These are phyloP conservation scores for Fusarium staphyleae DNA, from an alignment of 2,329 filamentous ascomycete species.

Conservation along the genomic window DNA sequence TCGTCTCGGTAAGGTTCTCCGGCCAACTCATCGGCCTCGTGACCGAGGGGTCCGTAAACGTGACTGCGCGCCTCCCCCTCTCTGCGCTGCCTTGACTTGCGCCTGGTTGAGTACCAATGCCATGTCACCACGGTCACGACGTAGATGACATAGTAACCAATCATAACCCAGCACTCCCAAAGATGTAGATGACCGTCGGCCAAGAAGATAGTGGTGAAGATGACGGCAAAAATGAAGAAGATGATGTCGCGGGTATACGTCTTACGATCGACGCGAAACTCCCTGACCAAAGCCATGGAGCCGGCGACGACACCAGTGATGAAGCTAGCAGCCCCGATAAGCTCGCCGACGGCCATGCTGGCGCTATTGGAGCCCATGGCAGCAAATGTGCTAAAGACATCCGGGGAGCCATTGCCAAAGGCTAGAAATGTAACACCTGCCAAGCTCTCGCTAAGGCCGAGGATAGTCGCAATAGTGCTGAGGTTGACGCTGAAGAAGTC, in stretches of 20 bases:
- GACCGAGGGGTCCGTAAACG: conserved; percentile 65
- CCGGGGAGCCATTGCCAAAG: conserved; percentile 96
- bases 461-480: conserved; percentile 85
- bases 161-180: conserved; percentile 93
- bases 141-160: conserved; percentile 89
- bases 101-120: conserved; percentile 83
- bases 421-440: conserved; percentile 96
- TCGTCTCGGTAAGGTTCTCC: conserved; percentile 70
- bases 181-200: conserved; percentile 82
- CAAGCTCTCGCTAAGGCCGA: conserved; percentile 94
- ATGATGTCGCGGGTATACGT: conserved; percentile 91
- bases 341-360: conserved; percentile 93
- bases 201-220: conserved; percentile 87
- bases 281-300: conserved; percentile 95
- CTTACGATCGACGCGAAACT: conserved; percentile 88
- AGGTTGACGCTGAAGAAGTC: conserved; percentile 99
- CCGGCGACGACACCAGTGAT: conserved; percentile 96
- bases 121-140: conserved; percentile 86
- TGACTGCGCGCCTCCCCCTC: conserved; percentile 78
- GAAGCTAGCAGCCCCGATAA: conserved; percentile 93
- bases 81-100: conserved; percentile 65
- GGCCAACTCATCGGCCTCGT: conserved; percentile 60
- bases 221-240: conserved; percentile 88
- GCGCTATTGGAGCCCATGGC: conserved; percentile 97
- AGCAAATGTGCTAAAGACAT: conserved; percentile 98